phyloP scores from a whole-genome alignment of 2,329 filamentous ascomycete genomes.

The Neofusicoccum sp. region DNA sequence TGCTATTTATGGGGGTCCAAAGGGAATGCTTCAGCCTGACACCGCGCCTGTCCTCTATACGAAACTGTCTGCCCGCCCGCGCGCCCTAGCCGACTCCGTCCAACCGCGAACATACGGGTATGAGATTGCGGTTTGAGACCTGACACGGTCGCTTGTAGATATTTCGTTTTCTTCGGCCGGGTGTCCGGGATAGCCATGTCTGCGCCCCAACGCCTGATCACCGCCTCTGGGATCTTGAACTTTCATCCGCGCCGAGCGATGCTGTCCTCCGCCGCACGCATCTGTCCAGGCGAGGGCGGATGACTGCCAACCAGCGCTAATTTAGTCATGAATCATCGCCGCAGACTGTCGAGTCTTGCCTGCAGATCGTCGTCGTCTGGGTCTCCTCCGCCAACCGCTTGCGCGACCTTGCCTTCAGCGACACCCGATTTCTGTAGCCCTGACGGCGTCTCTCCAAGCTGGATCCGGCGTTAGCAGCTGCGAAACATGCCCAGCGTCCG shows the following conservation, averaged over 20 bases:
- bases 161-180: background rate
- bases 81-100: background rate
- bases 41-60: background rate
- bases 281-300: background rate
- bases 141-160: conserved; percentile 6
- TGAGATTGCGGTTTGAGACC: conserved; percentile 17
- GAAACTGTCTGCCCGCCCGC: background rate
- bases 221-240: background rate
- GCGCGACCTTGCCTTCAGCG: conserved; percentile 77
- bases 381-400: conserved; percentile 72
- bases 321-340: conserved; percentile 46
- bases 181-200: conserved; percentile 16
- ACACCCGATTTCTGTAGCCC: conserved; percentile 75
- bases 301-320: background rate
- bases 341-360: conserved; percentile 85
- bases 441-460: conserved; percentile 91
- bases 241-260: background rate
- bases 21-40: background rate
- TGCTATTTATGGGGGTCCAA: conserved; percentile 9
- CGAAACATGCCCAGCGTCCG: background rate
- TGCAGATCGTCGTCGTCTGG: conserved; percentile 84
- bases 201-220: conserved; percentile 20
- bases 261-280: background rate
- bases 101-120: conserved; percentile 2
- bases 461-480: conserved; percentile 28